Percentiles rank a stretch among this genome's conserved stretches.
These are phyloP conservation scores for Saccharomyces hybrid DNA, from an alignment of 1,139 yeast genomes.

Conservation along the genomic window DNA sequence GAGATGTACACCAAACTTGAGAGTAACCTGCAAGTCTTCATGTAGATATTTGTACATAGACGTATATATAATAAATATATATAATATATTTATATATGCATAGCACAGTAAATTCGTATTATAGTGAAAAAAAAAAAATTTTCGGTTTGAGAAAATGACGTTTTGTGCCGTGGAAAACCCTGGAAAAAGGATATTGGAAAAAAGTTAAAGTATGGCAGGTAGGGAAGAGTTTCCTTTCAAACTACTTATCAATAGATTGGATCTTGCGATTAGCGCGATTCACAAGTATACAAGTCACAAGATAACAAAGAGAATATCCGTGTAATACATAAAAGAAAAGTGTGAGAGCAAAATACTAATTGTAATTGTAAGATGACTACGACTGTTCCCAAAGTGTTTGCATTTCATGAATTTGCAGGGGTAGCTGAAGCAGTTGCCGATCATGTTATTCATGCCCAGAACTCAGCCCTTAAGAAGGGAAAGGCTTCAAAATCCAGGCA, in stretches of 20 bases:
- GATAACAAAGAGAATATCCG: not conserved
- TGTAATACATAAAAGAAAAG: not conserved
- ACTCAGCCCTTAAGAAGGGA: slow-evolving; percentile 33
- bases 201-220: not conserved
- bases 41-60: not conserved
- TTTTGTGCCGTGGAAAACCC: slow-evolving; percentile 1
- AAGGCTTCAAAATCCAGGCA: slow-evolving; percentile 16
- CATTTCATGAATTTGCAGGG: slow-evolving; percentile 80
- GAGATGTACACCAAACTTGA: slow-evolving; percentile 80
- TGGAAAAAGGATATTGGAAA: not conserved
- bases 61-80: too few relatives aligned
- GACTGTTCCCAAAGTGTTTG: slow-evolving; percentile 84
- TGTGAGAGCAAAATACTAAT: not conserved
- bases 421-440: slow-evolving; percentile 96
- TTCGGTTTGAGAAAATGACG: not conserved
- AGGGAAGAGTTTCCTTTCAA: not conserved
- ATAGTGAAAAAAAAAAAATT: too few relatives aligned
- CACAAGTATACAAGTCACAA: not conserved
- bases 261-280: too few relatives aligned
- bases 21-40: slow-evolving; percentile 66
- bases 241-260: not conserved
- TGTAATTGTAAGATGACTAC: slow-evolving; percentile 55
- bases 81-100: not conserved
- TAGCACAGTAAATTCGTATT: too few relatives aligned
- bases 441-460: slow-evolving; percentile 75